These are phyloP conservation scores for Colletotrichum limetticola DNA, from an alignment of 2,329 filamentous ascomycete species.

Conservation along the genomic window DNA sequence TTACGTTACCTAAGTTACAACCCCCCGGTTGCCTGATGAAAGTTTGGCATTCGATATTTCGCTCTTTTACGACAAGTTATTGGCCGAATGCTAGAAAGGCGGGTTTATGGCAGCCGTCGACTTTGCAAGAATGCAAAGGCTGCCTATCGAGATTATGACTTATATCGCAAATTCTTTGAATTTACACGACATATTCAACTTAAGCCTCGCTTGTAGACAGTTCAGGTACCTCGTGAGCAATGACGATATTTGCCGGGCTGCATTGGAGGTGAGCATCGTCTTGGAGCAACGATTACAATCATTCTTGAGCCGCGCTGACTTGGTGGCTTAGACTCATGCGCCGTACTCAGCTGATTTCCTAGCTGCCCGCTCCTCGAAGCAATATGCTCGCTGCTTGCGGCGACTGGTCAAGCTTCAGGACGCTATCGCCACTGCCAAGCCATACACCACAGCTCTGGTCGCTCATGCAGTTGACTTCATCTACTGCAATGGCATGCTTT, in stretches of 20 bases:
- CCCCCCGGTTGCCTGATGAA: neutral
- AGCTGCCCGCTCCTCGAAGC: conserved; percentile 34
- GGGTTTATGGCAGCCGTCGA: conserved; percentile 3
- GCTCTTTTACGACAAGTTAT: accelerated
- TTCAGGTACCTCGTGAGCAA: conserved; percentile 63
- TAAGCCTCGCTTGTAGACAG: conserved; percentile 63
- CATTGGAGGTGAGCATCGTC: conserved; percentile 62
- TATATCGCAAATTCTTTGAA: conserved; percentile 65
- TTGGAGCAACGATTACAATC: no score
- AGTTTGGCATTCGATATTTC: neutral
- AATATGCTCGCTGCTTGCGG: conserved; percentile 66
- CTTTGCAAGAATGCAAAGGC: conserved; percentile 24
- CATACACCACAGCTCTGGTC: conserved; percentile 70
- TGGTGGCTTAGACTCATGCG: conserved; percentile 35
- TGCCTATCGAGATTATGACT: conserved; percentile 75
- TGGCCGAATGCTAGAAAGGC: neutral
- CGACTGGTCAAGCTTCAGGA: conserved; percentile 69
- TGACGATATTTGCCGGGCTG: conserved; percentile 65
- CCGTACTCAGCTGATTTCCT: conserved; percentile 38
- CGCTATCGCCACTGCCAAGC: conserved; percentile 69
- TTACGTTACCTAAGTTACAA: neutral
- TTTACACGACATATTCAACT: conserved; percentile 66
- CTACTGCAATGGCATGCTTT: conserved; percentile 72
- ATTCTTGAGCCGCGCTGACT: conserved; percentile 35
- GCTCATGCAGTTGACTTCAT: conserved; percentile 70